phyloP scores from a whole-genome alignment of 768 basidiomycete species.

The Xerocomellus amylosporus region DNA sequence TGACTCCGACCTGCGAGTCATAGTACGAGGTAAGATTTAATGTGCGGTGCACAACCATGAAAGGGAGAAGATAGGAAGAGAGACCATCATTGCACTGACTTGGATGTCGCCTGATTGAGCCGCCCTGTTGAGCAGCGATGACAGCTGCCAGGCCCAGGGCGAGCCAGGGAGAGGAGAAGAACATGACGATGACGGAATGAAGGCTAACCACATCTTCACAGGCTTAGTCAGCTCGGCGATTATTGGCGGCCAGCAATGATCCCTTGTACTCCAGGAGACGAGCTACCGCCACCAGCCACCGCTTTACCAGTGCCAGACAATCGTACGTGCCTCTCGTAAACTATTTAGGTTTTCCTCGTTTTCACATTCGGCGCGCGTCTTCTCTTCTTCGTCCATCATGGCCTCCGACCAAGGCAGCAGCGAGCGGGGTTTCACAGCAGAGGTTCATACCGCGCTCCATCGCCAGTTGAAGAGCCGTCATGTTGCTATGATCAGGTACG shows the following conservation, averaged over 20 bases:
- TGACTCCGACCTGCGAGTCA: too few species aligned
- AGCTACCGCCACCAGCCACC: too few species aligned
- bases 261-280: too few species aligned
- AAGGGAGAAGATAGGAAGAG: background rate
- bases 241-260: too few species aligned
- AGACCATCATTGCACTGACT: conserved; percentile 56
- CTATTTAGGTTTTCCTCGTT: too few species aligned
- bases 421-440: background rate
- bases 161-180: conserved; percentile 36
- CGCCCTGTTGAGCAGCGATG: conserved; percentile 23
- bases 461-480: conserved; percentile 35
- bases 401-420: background rate
- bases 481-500: conserved; percentile 36
- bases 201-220: too few species aligned
- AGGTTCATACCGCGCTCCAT: conserved; percentile 12
- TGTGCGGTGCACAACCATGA: background rate
- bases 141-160: conserved; percentile 43
- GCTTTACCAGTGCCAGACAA: too few species aligned
- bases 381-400: background rate
- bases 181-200: too few species aligned
- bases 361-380: too few species aligned
- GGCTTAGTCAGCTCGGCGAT: too few species aligned
- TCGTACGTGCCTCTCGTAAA: too few species aligned
- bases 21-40: too few species aligned
- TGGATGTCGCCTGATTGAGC: conserved; percentile 35